A percentile compares a stretch with the other conserved stretches of the same genome.
phyloP scores from a whole-genome alignment of 345 rosid genomes.

The Gossypium australe region DNA sequence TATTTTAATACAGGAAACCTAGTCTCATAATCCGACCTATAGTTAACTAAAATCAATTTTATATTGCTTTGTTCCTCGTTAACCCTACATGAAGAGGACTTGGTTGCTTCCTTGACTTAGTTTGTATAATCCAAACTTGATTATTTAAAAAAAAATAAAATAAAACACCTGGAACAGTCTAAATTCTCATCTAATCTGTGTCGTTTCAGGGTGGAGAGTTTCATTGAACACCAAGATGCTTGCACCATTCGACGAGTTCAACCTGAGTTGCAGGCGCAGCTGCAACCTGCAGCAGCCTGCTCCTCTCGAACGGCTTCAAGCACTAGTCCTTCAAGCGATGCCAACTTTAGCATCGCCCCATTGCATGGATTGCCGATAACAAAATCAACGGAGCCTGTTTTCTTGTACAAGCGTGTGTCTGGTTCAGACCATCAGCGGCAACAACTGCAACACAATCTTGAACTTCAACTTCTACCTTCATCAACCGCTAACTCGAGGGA shows the following conservation, averaged over 20 bases:
- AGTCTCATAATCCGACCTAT: conserved; percentile 18
- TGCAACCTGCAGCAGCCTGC: conserved; percentile 36
- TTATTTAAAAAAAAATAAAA: background rate
- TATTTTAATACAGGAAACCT: conserved; percentile 17
- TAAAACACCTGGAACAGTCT: conserved; percentile 13
- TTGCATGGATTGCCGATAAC: conserved; percentile 23
- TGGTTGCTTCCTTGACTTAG: conserved; percentile 3
- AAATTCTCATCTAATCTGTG: background rate
- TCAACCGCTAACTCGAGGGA: conserved; percentile 23
- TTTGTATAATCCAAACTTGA: background rate
- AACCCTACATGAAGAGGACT: conserved; percentile 29
- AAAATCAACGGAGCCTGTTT: conserved; percentile 22
- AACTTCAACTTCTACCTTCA: conserved; percentile 63
- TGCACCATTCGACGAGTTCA: conserved; percentile 52
- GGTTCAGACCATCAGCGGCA: conserved; percentile 14
- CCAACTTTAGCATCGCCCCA: conserved; percentile 42
- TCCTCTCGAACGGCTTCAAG: conserved; percentile 73
- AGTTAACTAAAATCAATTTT: conserved; percentile 23
- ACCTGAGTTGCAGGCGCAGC: conserved; percentile 30
- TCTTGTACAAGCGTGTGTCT: conserved; percentile 21
- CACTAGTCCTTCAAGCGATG: conserved; percentile 67
- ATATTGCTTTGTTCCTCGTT: conserved; percentile 36
- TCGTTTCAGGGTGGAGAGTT: conserved; percentile 67
- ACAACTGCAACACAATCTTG: conserved; percentile 45
- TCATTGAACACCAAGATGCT: conserved; percentile 80